Base-by-base conservation (phyloP, 2,329 filamentous ascomycete species). In the Bipolaris bicolor region DNA sequence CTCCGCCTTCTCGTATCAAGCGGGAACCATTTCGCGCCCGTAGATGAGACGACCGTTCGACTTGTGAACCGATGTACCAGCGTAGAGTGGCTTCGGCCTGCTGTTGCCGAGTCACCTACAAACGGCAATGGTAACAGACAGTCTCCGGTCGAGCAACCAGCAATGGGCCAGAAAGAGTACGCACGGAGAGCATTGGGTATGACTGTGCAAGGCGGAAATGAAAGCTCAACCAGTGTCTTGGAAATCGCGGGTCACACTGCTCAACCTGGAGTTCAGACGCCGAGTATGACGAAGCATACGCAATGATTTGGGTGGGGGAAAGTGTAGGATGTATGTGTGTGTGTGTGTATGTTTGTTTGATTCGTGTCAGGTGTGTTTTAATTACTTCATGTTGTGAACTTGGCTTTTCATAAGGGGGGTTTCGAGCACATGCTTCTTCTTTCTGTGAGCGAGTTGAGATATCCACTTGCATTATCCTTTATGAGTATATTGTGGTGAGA, bases 41-140 rank as follows among this genome's bases (percentile, higher is more conserved):
- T 89, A 2, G 91, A 95, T 61, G 88, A 91, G 65, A 96, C 91
- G 0, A 94, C 91, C 0, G 72, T 91, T 36, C 86, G 91, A 5
- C 83, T 96, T 6, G 89, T 93, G 3, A 84, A 89, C 49, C 86
- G 91, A n/a, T 91, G 92, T 31, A 81, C 84, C 49, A 86, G 86
- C 58, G 90, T 93, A 3, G 82, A 84, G 33, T 92, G 92, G 85
- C 81, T 94, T 26, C 69, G 71, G 40, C 66, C 68, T 26, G 52
- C 58, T 5, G 31, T 56, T 36, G 41, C 53, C 16, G 57, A 57
- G 11, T 37, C 59, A 29, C 58, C 79, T 16, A 44, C 59, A 15
- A 65, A 71, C 36, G 66, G 64, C 11, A 55, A 62, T 22, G 55
- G 62, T 41, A 64, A 49, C 40, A 59, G 66, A 18, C 61, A 65